Evolutionary conservation across 2,329 filamentous ascomycete genomes (phyloP), one percentile per base, ranked within the genome.

Genomic region (Ceratocystis papillata): DNA sequence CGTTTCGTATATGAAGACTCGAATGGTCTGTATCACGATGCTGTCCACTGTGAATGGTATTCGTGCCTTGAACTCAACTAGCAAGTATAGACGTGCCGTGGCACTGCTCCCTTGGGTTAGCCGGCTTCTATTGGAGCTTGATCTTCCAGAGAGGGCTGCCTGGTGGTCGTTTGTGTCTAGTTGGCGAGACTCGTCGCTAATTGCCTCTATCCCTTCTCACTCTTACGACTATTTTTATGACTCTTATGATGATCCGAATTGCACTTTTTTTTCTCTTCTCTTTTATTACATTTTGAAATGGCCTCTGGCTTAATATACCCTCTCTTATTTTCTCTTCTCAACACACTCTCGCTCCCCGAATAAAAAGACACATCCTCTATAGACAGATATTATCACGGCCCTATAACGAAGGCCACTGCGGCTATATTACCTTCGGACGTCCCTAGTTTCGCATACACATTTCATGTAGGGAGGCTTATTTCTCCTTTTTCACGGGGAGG

Each of bases 201-300:
- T 30, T 59, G 5, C 17, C 53, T 50, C 37, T 20, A 50, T 22
- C n/a, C 45, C 10, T 28, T 25, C 25, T 33, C 22, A 12, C 44
- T 63, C 37, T 28, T 59, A 64, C 45, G 63, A 65, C 63, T 59
- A 65, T 59, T 65, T 22, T 65, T 65, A 65, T 60, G 63, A 65
- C 53, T 46, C 25, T 59, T 59, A 65, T 44, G 63, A 65, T 50
- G 46, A 30, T 48, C 41, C 63, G 53, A 57, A 20, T 50, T 28
- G 45, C 33, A 59, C 17, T 63, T 44, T 63, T 48, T 63, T 33
- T 37, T 45, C 22, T 33, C 46, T 59, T 44, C 6, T 28, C 41
- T 33, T 57, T 44, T 60, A 65, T 48, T 65, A n/a, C 41, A 48
- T 25, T 28, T 22, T 4, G 3, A 30, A 7, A 63, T 48, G 44